Base-by-base conservation (phyloP, 2,329 filamentous ascomycete genomes). In the Talaromyces sp. region DNA sequence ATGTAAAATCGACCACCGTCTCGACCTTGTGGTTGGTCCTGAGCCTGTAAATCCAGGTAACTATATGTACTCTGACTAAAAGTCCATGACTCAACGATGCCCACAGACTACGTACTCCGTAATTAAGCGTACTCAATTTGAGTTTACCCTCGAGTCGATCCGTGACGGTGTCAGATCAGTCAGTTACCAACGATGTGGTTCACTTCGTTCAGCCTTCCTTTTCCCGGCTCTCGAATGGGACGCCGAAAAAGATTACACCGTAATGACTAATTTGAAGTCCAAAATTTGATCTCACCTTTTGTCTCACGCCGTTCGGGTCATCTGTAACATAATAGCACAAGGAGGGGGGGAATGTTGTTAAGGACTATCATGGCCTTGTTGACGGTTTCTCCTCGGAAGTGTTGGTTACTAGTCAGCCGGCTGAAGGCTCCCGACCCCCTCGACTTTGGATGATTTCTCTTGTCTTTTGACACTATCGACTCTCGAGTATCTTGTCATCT, bases 171-270 rank as follows among this genome's bases (percentile, higher is more conserved):
- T 23, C 18, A 54, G 50, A 54, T 54, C 50, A 54, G 18, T 35
- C 18, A 31, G n/a, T 35, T 54, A 54, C 31, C 50, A 37, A 54
- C n/a, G 31, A 54, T 21, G 50, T 54, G 50, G 50, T 54, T 37
- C 50, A 35, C 28, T 50, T 28, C 28, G n/a, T 35, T 35, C n/a
- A 52, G n/a, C 11, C 14, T 54, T 37, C 18, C 28, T 37, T 54
- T 35, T 23, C 23, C 5, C 28, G n/a, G n/a, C 31, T 11, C 50
- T 35, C 8, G 31, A n/a, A 35, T 35, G 54, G 54, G 37, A 37
- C n/a, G 21, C 37, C 54, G 54, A 37, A 57, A 23, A 57, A 57
- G 35, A 57, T 35, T 57, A 39, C 37, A 31, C 54, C 54, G 54
- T 35, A 14, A 57, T 25, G 52, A 37, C 52, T 56, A 39, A 33